Evolutionary conservation across 2,329 filamentous ascomycete genomes (phyloP), one percentile per base, ranked within the genome.

Genomic region (Fusarium goolgardi): DNA sequence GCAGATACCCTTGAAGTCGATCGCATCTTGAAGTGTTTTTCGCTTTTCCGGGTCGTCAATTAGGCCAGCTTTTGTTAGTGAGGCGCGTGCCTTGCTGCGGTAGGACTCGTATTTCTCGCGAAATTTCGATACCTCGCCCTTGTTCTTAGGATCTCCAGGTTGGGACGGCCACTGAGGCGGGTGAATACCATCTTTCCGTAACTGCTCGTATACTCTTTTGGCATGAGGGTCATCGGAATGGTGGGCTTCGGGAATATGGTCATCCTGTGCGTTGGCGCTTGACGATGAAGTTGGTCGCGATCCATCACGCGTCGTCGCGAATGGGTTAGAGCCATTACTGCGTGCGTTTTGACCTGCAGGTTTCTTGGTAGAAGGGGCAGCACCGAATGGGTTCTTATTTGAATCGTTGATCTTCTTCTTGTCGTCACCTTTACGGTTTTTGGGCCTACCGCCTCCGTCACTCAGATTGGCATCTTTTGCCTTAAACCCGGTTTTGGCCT

Each of bases 1-100:
- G 71, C 88, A 90, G 45, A 88, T 89, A 16, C 89, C 89, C 73
- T 88, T 88, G 73, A 91, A 91, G 41, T 86, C 84, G 47, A 91
- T 86, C 9, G 89, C 89, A 73, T 91, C 85, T 59, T 86, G 83
- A 10, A 91, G 81, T 20, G 82, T 84, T 72, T 88, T 88, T 56
- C 85, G 85, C 70, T 88, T 86, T 32, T 89, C 85, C 4, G 88
- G 88, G 67, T 91, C 87, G 75, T 91, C 89, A 57, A 91, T 87
- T 10, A 90, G 78, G 13, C 85, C 85, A 16, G 84, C 86, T 63
- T 83, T 85, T 57, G 88, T 87, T 41, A 91, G 77, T 6, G 85
- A 86, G 16, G 81, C 80, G 50, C 88, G 85, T 10, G 85, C 87
- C 63, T 82, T 84, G 55, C 81, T 81, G 56, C 88, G 83, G 68